Percentiles rank a stretch among this genome's conserved stretches.
Conservation (phyloP, 169 alveolate species). For the Plasmodium blacklocki region DNA sequence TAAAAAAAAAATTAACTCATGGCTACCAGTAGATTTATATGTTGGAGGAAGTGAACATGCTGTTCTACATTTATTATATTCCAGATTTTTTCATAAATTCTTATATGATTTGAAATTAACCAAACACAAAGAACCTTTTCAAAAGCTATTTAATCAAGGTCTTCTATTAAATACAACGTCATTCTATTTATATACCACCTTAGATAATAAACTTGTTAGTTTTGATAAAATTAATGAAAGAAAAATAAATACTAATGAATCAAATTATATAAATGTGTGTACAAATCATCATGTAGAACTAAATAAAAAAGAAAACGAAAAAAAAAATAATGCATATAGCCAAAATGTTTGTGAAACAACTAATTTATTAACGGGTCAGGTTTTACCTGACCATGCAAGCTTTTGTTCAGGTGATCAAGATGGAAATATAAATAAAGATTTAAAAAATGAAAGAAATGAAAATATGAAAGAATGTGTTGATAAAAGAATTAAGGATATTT, state of each 20-base stretch:
- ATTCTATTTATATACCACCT: constrained; percentile 57
- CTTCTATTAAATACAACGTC: constrained; percentile 84
- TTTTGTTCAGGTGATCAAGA: neutral
- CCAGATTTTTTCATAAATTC: constrained; percentile 94
- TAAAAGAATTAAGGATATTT: neutral
- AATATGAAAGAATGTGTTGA: neutral
- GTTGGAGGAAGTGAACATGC: constrained; percentile 96
- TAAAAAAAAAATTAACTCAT: constrained; percentile 72
- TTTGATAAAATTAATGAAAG: neutral
- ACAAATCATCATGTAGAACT: neutral
- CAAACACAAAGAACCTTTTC: constrained; percentile 90
- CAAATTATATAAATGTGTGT: neutral
- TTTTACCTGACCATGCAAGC: neutral
- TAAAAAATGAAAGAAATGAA: neutral
- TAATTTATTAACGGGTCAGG: neutral
- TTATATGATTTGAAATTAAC: constrained; percentile 86
- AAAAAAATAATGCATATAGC: neutral
- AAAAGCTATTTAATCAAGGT: constrained; percentile 90
- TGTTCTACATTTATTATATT: constrained; percentile 92
- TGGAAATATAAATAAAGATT: neutral
- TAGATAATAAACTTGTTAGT: constrained; percentile 24
- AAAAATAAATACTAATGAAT: neutral
- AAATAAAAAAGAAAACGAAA: neutral
- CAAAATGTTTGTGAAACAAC: neutral
- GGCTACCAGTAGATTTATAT: constrained; percentile 96